A percentile compares a stretch with the other conserved stretches of the same genome.
Conservation (phyloP, 1,139 yeast species). For the Schwanniomyces etchellsii region DNA sequence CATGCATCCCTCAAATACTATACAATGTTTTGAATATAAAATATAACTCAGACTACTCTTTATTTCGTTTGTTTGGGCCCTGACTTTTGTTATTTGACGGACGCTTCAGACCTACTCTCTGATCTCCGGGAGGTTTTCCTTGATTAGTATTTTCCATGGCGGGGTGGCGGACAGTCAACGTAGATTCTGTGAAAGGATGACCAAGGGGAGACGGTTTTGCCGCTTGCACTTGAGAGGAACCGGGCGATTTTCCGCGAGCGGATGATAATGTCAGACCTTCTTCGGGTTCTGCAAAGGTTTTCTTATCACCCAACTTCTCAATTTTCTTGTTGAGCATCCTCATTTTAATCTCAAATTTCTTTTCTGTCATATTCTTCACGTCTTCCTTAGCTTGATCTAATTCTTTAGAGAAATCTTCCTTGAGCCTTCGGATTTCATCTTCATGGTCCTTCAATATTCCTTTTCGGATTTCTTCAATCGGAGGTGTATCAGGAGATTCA, state of each 20-base stretch:
- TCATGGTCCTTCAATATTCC: conserved; percentile 13
- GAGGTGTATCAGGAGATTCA: conserved; percentile 8
- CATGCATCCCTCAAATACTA: too few species aligned
- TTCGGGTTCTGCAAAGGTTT: neutral
- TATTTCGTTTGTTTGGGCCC: too few species aligned
- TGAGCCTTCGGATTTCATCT: conserved; percentile 19
- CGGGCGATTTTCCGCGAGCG: conserved; percentile 2
- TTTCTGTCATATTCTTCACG: conserved; percentile 29
- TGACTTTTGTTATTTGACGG: too few species aligned
- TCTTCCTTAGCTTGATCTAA: conserved; percentile 27
- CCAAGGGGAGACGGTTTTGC: conserved; percentile 11
- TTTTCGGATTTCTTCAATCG: conserved; percentile 3
- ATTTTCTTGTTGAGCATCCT: conserved; percentile 40
- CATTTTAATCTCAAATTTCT: conserved; percentile 36
- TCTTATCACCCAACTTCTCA: conserved; percentile 15
- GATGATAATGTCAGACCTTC: conserved; percentile 2
- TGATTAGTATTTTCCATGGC: conserved; percentile 11
- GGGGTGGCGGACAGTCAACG: conserved; percentile 29
- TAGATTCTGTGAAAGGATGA: conserved; percentile 24
- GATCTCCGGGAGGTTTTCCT: too few species aligned
- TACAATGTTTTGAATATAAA: too few species aligned
- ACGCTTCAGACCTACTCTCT: conserved; percentile 1
- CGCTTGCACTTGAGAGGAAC: neutral
- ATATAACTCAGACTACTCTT: too few species aligned
- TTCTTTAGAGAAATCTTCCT: conserved; percentile 21